A percentile compares a stretch with the other conserved stretches of the same genome.
These are phyloP conservation scores for Xylaria nigripes DNA, from an alignment of 495 filamentous ascomycete genomes.

Conservation along the genomic window DNA sequence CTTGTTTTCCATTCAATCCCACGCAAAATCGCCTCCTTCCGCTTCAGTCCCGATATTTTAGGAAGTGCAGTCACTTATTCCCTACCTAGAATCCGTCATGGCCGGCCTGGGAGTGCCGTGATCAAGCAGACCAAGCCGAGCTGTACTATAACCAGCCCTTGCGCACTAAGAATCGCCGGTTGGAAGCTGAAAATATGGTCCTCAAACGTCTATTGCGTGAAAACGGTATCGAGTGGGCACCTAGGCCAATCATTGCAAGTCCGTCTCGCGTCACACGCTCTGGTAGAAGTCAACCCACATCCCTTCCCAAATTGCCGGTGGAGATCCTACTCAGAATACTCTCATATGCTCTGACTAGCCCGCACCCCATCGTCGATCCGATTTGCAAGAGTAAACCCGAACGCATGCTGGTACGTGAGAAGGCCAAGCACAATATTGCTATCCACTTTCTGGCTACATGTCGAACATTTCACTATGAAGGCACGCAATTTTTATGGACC, in stretches of 20 bases:
- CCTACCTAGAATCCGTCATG: constrained; percentile 9
- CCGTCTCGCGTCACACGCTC: constrained; percentile 16
- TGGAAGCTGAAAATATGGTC: constrained; percentile 29
- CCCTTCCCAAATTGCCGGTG: constrained; percentile 33
- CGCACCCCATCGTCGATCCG: constrained; percentile 40
- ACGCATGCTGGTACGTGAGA: constrained; percentile 28
- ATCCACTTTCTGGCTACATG: constrained; percentile 38
- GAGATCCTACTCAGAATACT: constrained; percentile 41
- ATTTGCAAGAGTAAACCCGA: constrained; percentile 29
- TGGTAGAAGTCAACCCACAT: constrained; percentile 1
- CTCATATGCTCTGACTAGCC: constrained; percentile 34
- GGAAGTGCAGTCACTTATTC: not conserved
- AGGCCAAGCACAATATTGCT: constrained; percentile 27
- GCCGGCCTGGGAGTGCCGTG: constrained; percentile 34
- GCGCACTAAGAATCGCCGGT: constrained; percentile 25
- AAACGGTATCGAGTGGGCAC: constrained; percentile 32
- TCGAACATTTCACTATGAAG: constrained; percentile 34
- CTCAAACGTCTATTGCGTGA: constrained; percentile 34
- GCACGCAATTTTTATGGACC: constrained; percentile 32
- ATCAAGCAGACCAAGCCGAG: constrained; percentile 35
- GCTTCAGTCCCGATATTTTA: too few species aligned
- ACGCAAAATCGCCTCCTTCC: not conserved
- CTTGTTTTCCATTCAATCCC: not conserved
- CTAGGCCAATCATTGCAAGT: constrained; percentile 2
- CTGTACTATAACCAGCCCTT: constrained; percentile 32